A percentile compares a stretch with the other conserved stretches of the same genome.
These are phyloP conservation scores for Stagonosporopsis cucurbitacearum DNA, from an alignment of 2,329 filamentous ascomycete genomes.

Conservation along the genomic window DNA sequence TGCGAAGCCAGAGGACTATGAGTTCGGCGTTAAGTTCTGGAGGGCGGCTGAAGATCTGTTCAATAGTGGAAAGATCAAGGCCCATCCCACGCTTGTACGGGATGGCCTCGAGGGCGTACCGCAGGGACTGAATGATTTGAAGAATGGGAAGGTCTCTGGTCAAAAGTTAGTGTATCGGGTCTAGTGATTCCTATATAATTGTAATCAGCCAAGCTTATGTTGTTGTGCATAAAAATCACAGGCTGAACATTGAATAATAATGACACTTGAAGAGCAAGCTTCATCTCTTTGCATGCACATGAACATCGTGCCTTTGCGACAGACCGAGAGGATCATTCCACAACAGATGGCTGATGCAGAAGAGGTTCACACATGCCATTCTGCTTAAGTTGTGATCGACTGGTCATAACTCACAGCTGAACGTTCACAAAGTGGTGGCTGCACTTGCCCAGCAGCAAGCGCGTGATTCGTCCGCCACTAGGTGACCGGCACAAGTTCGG, in stretches of 20 bases:
- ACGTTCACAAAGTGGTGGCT: not conserved
- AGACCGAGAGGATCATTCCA: no score
- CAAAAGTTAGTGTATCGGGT: conserved; percentile 45
- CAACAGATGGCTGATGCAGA: no score
- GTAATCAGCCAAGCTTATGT: not conserved
- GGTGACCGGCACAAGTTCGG: no score
- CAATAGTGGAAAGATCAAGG: conserved; percentile 40
- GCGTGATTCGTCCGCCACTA: no score
- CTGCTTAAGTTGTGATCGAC: no score
- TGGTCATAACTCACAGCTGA: not conserved
- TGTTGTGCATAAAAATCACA: no score
- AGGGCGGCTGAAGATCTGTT: conserved; percentile 30
- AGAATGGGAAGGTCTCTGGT: conserved; percentile 43
- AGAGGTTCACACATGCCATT: no score
- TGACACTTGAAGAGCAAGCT: no score
- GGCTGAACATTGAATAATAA: no score
- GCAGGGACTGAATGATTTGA: conserved; percentile 42
- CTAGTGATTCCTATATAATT: not conserved
- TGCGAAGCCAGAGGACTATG: conserved; percentile 33
- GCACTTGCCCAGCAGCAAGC: conserved; percentile 6
- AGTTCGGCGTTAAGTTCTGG: conserved; percentile 40
- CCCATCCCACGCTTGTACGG: conserved; percentile 39
- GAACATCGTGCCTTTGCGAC: no score
- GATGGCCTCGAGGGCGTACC: conserved; percentile 41
- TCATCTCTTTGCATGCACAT: no score